These are phyloP conservation scores for Tephrocybe sp. DNA, from an alignment of 768 basidiomycete genomes.

Conservation along the genomic window DNA sequence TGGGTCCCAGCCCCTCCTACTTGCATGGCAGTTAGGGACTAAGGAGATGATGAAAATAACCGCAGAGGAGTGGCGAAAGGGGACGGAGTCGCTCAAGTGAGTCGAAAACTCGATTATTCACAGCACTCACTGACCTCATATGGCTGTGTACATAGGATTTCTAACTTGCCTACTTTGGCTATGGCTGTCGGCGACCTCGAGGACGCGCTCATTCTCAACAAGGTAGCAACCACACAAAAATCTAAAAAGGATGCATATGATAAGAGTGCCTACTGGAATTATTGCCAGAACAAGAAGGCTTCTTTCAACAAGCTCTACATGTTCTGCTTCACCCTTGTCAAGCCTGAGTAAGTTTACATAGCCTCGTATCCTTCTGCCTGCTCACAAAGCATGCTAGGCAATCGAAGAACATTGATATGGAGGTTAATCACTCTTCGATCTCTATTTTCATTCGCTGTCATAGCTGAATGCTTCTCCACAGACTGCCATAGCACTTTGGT, in stretches of 20 bases:
- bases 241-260: constrained; percentile 56
- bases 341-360: constrained; percentile 59
- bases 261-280: constrained; percentile 46
- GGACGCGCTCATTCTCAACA: constrained; percentile 53
- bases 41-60: constrained; percentile 74
- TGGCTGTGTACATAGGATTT: constrained; percentile 27
- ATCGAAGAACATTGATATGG: constrained; percentile 79
- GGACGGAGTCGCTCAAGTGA: constrained; percentile 40
- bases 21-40: constrained; percentile 74
- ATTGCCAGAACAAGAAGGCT: constrained; percentile 45
- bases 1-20: constrained; percentile 66
- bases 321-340: constrained; percentile 71
- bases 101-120: constrained; percentile 14
- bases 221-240: constrained; percentile 40
- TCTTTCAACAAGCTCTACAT: constrained; percentile 67
- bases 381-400: constrained; percentile 38
- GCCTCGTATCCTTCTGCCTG: neutral
- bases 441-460: neutral
- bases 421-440: constrained; percentile 48
- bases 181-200: constrained; percentile 61
- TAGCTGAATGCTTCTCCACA: constrained; percentile 22
- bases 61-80: constrained; percentile 69
- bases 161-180: constrained; percentile 48
- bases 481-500: constrained; percentile 76
- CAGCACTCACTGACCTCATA: neutral